Conservation (phyloP, 192 early-diverging fungal genomes). For the Linnemannia schmuckeri region DNA sequence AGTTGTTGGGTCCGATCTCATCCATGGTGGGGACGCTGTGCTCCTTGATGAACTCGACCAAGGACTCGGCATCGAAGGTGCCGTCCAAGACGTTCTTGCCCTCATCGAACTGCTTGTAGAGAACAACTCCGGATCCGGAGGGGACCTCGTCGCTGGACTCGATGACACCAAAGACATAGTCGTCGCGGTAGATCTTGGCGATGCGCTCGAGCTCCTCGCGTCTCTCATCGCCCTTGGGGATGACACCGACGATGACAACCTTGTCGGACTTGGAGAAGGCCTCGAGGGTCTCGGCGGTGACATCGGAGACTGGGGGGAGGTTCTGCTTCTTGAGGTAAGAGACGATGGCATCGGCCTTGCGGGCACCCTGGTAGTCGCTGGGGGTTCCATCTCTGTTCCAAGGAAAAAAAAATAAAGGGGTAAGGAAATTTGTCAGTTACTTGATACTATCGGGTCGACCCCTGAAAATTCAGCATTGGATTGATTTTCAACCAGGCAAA, state of each 20-base stretch:
- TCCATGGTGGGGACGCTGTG: constrained; percentile 90
- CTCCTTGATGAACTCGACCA: constrained; percentile 81
- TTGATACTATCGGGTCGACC: background rate
- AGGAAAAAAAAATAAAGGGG: background rate
- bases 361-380: constrained; percentile 87
- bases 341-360: constrained; percentile 89
- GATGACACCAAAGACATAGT: constrained; percentile 87
- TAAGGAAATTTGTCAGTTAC: background rate
- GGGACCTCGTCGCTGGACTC: constrained; percentile 68
- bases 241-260: constrained; percentile 91
- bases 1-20: constrained; percentile 93
- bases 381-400: constrained; percentile 67
- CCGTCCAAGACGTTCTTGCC: constrained; percentile 80
- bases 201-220: constrained; percentile 73
- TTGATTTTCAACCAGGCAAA: background rate
- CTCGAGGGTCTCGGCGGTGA: constrained; percentile 77
- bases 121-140: constrained; percentile 72
- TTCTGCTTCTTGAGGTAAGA: constrained; percentile 95
- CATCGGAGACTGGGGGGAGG: constrained; percentile 82
- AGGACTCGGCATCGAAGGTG: constrained; percentile 64
- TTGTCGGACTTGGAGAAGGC: constrained; percentile 87
- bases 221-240: constrained; percentile 74
- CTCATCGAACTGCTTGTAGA: constrained; percentile 95
- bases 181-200: constrained; percentile 89
- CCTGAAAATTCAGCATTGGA: background rate